Base-by-base conservation (phyloP, 345 rosid species). In the Ailanthus altissimus region DNA sequence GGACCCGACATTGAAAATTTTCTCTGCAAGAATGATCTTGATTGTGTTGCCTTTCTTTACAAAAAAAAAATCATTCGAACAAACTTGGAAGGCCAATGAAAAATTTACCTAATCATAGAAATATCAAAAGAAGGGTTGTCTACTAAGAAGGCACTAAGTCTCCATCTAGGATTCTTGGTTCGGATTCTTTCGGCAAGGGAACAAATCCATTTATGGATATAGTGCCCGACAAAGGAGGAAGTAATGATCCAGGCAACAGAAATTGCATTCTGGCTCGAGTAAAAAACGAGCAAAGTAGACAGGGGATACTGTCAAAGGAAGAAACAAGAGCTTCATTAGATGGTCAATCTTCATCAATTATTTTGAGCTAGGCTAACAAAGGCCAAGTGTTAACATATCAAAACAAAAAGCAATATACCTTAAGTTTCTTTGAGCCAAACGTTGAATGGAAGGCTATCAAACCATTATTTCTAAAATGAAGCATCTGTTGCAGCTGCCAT, bases 401-500 rank as follows among this genome's bases (percentile, higher is more conserved):
- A 40, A 54, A 42, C 70, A 51, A 49, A 61, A 47, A 20, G 57
- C 25, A 81, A 7, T 18, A 25, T 83, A 88, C 91, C 89, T 88
- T 88, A 53, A 88, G 81, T 81, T 84, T 88, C 78, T 88, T 88
- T 65, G 75, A 79, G 79, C 89, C 89, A 72, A 88, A 83, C 26
- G 74, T 81, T 70, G 91, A 86, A 86, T 86, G 88, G 75, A 71
- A 82, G 73, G 86, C 83, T 32, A 88, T 28, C 16, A 77, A 74
- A 64, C 88, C 88, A 76, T 73, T 79, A 75, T 80, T 82, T 25
- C 91, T 89, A 81, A 77, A 78, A 59, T 28, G 88, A 58, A 88
- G 78, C 84, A 88, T 86, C 84, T 86, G 91, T 45, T 86, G 85
- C 83, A 88, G 79, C 83, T 88, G 91, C 89, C 91, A 88, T 64